These are phyloP conservation scores for Mariannaea elegans DNA, from an alignment of 2,329 filamentous ascomycete species.

Conservation along the genomic window DNA sequence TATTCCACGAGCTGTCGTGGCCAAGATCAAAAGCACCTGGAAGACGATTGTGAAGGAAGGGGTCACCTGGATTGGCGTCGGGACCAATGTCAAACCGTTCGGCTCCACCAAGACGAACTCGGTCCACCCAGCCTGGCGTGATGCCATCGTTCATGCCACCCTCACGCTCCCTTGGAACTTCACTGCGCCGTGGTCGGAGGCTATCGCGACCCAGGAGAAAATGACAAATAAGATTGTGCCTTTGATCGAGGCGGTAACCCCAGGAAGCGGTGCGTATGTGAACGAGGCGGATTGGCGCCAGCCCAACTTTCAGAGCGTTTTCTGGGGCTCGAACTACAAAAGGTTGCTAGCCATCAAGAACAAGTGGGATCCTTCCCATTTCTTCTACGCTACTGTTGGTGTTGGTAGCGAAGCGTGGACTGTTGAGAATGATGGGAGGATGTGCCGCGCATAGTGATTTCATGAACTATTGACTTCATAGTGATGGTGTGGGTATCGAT, in stretches of 20 bases:
- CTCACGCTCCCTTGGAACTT: conserved; percentile 8
- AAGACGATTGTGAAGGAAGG: conserved; percentile 32
- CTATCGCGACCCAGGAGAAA: not conserved
- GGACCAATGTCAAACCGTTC: conserved; percentile 39
- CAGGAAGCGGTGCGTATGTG: conserved; percentile 1
- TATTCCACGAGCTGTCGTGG: not conserved
- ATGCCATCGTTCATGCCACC: conserved; percentile 42
- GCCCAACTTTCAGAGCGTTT: not conserved
- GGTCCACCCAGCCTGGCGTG: conserved; percentile 53
- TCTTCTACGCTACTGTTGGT: not conserved
- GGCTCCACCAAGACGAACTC: conserved; percentile 42
- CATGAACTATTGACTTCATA: no score
- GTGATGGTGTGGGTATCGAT: no score
- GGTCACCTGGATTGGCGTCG: conserved; percentile 41
- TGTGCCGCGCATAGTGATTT: not conserved
- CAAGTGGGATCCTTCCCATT: not conserved
- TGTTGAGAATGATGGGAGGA: not conserved
- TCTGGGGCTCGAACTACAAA: not conserved
- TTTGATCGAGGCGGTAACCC: not conserved
- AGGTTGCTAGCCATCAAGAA: not conserved
- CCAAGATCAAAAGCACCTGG: no score
- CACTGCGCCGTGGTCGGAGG: conserved; percentile 4
- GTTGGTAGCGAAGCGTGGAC: not conserved
- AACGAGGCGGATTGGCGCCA: conserved; percentile 3
- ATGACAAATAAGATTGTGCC: not conserved